Evolutionary conservation across 2,329 filamentous ascomycete species (phyloP).

Genomic region (Aspergillus sp.): DNA sequence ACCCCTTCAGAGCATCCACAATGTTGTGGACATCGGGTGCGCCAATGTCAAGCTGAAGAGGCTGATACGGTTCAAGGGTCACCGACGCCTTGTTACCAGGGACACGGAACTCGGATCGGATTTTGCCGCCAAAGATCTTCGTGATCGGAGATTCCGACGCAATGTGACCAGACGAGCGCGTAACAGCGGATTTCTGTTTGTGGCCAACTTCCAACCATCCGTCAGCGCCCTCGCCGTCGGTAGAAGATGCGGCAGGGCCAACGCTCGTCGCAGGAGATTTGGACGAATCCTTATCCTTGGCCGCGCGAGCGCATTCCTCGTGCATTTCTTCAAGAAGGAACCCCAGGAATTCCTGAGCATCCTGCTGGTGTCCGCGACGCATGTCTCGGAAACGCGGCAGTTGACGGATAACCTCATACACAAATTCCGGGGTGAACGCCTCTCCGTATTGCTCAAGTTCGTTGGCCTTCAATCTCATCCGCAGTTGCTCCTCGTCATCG

Average conservation of each 20-base stretch:
- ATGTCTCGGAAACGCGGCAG: conserved; percentile 88
- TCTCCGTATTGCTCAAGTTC: conserved; percentile 91
- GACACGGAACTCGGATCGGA: conserved; percentile 85
- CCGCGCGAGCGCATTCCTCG: conserved; percentile 82
- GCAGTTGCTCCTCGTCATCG: conserved; percentile 69
- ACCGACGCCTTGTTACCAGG: conserved; percentile 87
- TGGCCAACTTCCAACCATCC: conserved; percentile 95
- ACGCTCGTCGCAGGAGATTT: conserved; percentile 34
- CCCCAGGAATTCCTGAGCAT: conserved; percentile 94
- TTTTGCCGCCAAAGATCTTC: conserved; percentile 89
- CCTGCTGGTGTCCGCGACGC: conserved; percentile 93
- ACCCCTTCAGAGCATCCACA: conserved; percentile 79
- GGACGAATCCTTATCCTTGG: conserved; percentile 58
- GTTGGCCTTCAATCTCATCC: conserved; percentile 71
- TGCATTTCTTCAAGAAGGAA: conserved; percentile 90
- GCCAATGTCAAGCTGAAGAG: conserved; percentile 91
- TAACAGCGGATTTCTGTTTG: conserved; percentile 83
- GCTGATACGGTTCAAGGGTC: conserved; percentile 89
- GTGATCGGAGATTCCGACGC: conserved; percentile 78
- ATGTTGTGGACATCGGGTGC: conserved; percentile 85
- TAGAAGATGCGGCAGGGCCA: conserved; percentile 41
- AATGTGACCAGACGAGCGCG: conserved; percentile 76
- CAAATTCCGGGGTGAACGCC: conserved; percentile 87
- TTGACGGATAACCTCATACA: conserved; percentile 88
- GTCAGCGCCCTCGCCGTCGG: conserved; percentile 49